These are phyloP conservation scores for Solanum paucissectum DNA, from an alignment of 257 asterid genomes.

Conservation along the genomic window DNA sequence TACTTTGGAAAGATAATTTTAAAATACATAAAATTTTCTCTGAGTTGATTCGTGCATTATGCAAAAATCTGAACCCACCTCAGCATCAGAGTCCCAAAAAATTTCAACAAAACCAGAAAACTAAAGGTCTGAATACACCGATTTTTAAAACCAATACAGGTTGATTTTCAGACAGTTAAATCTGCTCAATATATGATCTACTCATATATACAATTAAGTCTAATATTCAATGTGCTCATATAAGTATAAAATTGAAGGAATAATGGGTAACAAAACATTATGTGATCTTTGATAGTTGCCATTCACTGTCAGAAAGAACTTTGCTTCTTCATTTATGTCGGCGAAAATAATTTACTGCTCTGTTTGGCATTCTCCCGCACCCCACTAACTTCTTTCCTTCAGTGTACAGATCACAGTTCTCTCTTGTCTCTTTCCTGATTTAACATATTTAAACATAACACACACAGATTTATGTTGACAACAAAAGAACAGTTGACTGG, in stretches of 20 bases:
- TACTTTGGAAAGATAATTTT: background rate
- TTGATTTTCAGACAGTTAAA: background rate
- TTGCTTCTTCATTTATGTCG: background rate
- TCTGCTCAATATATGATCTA: background rate
- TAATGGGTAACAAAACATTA: background rate
- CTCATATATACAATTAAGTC: background rate
- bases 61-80: background rate
- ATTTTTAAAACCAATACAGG: background rate
- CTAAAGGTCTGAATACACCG: background rate
- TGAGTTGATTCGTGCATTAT: background rate
- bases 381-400: background rate
- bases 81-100: background rate
- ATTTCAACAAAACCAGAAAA: background rate
- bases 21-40: background rate
- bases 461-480: background rate
- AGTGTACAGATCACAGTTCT: background rate
- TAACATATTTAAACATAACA: background rate
- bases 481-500: background rate
- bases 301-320: background rate
- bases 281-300: background rate
- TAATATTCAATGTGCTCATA: background rate
- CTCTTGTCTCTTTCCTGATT: background rate
- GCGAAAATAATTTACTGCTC: background rate
- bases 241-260: background rate
- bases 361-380: background rate